Evolutionary conservation across 2,329 filamentous ascomycete genomes (phyloP).

Genomic region (Lithohypha guttulata): DNA sequence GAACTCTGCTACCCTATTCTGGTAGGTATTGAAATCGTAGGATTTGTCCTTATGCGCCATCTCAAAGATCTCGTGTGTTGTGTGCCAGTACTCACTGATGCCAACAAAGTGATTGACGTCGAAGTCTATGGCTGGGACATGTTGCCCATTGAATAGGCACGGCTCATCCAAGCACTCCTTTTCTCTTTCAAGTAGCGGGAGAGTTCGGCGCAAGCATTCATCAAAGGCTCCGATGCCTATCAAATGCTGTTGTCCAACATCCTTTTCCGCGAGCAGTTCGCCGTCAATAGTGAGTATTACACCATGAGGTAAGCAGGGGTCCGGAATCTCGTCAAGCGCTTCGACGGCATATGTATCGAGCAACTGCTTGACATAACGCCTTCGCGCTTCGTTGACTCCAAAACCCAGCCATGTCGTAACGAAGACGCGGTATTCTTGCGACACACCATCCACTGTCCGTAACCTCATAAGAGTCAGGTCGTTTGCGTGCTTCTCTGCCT

Average conservation of each 20-base stretch:
- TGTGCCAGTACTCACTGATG: conserved; percentile 98
- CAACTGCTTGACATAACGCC: conserved; percentile 72
- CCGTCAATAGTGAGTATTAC: conserved; percentile 66
- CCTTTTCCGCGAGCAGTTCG: conserved; percentile 38
- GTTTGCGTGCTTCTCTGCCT: conserved; percentile 77
- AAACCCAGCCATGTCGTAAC: conserved; percentile 96
- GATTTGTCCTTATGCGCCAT: conserved; percentile 63
- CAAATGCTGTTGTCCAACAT: conserved; percentile 29
- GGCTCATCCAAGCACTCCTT: conserved; percentile 70
- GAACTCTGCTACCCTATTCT: conserved; percentile 71
- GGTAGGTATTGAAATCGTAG: conserved; percentile 85
- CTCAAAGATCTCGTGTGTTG: conserved; percentile 86
- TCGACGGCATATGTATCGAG: conserved; percentile 52
- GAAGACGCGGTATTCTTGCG: conserved; percentile 78
- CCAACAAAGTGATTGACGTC: conserved; percentile 95
- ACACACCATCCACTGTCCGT: conserved; percentile 66
- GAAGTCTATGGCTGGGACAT: conserved; percentile 93
- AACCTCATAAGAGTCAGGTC: conserved; percentile 79
- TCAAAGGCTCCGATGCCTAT: conserved; percentile 73
- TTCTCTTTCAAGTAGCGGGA: conserved; percentile 81
- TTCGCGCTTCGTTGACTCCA: conserved; percentile 85
- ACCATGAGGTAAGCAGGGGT: conserved; percentile 79
- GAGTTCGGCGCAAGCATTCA: conserved; percentile 71
- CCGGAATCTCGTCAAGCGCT: conserved; percentile 59
- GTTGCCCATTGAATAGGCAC: conserved; percentile 80